Conservation (phyloP, 129 eudicot species). For the Helianthus tuberosus region DNA sequence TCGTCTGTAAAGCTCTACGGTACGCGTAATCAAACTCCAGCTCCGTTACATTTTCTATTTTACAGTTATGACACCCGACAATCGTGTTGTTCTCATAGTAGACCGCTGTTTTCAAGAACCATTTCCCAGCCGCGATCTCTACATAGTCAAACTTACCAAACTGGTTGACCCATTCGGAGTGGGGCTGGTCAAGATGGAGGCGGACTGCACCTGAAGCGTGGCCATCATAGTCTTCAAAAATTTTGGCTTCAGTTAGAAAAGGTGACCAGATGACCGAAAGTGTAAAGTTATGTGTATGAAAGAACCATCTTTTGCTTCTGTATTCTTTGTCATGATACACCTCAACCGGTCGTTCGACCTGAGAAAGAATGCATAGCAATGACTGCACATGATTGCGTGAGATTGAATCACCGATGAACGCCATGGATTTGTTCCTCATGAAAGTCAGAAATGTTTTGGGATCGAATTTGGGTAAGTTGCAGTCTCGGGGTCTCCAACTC, state of each 20-base stretch:
- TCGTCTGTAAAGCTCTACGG: slow-evolving; percentile 51
- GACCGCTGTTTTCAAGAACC: slow-evolving; percentile 78
- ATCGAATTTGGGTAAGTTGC: slow-evolving; percentile 59
- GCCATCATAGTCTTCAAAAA: slow-evolving; percentile 69
- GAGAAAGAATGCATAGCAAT: slow-evolving; percentile 77
- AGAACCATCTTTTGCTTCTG: slow-evolving; percentile 63
- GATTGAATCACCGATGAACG: slow-evolving; percentile 91
- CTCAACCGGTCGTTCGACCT: slow-evolving; percentile 63
- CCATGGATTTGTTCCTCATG: slow-evolving; percentile 69
- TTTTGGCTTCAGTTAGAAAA: slow-evolving; percentile 56
- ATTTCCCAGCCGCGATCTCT: slow-evolving; percentile 66
- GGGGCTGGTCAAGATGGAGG: slow-evolving; percentile 62
- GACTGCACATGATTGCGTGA: slow-evolving; percentile 90
- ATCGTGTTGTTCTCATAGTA: slow-evolving; percentile 63
- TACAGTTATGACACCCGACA: slow-evolving; percentile 71
- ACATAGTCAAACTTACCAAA: slow-evolving; percentile 57
- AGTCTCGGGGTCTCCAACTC: slow-evolving; percentile 81
- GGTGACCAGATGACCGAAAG: slow-evolving; percentile 84
- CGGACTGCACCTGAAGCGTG: slow-evolving; percentile 49
- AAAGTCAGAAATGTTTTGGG: slow-evolving; percentile 54
- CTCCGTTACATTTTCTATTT: slow-evolving; percentile 48
- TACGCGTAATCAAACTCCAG: slow-evolving; percentile 63
- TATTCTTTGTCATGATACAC: slow-evolving; percentile 76
- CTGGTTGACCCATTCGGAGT: slow-evolving; percentile 50
- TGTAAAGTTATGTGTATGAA: slow-evolving; percentile 54